Percentiles rank a stretch among this genome's conserved stretches.
These are phyloP conservation scores for Hypocreales sp. DNA, from an alignment of 2,329 filamentous ascomycete genomes.

Conservation along the genomic window DNA sequence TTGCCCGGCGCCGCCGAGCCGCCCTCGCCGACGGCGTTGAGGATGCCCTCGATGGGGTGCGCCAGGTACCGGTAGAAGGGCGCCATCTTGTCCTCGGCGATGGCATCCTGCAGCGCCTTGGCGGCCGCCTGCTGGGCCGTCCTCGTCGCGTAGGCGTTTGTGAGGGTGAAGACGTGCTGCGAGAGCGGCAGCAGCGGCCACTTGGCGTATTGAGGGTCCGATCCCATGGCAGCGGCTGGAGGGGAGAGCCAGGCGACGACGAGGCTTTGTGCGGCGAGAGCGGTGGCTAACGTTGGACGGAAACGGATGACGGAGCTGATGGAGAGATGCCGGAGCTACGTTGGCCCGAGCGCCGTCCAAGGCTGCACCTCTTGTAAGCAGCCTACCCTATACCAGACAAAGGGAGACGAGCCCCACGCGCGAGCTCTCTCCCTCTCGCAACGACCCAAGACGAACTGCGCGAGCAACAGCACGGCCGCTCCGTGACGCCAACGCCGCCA, in stretches of 20 bases:
- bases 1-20: constrained; percentile 33
- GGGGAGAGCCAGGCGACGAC: constrained; percentile 12
- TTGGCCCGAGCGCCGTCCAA: constrained; percentile 10
- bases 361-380: too few species aligned
- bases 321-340: constrained; percentile 7
- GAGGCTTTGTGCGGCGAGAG: not conserved
- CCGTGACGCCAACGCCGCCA: not conserved
- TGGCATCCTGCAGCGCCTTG: constrained; percentile 67
- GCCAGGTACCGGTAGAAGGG: constrained; percentile 75
- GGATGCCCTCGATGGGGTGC: constrained; percentile 65
- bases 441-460: too few species aligned
- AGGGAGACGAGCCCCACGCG: too few species aligned
- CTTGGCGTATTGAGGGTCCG: constrained; percentile 75
- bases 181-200: constrained; percentile 69
- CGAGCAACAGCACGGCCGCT: too few species aligned
- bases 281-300: not conserved
- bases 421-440: too few species aligned
- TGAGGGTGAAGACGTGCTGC: constrained; percentile 77
- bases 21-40: constrained; percentile 61
- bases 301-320: not conserved
- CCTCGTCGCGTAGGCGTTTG: constrained; percentile 58
- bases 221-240: constrained; percentile 41
- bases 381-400: too few species aligned
- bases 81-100: constrained; percentile 72
- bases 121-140: constrained; percentile 52